Conservation (phyloP, 176 grass and related monocot species). For the Oryza longistaminata region DNA sequence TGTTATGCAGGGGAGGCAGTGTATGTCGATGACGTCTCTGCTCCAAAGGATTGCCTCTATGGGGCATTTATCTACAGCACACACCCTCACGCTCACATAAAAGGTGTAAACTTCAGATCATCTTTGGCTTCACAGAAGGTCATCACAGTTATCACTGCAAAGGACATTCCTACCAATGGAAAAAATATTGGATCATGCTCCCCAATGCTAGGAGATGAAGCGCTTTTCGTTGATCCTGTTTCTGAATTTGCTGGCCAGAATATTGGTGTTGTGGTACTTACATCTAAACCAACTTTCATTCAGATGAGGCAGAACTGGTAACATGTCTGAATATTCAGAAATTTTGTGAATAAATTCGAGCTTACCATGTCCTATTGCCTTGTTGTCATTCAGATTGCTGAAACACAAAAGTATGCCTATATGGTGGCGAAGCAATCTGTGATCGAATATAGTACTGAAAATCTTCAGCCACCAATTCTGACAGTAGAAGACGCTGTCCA, state of each 20-base stretch:
- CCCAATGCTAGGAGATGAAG: constrained; percentile 46
- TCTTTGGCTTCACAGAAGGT: constrained; percentile 67
- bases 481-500: constrained; percentile 73
- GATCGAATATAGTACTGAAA: constrained; percentile 64
- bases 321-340: neutral
- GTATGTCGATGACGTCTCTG: constrained; percentile 81
- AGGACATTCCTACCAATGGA: constrained; percentile 74
- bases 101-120: constrained; percentile 50
- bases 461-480: constrained; percentile 72
- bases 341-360: neutral
- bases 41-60: constrained; percentile 80
- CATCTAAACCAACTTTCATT: constrained; percentile 15
- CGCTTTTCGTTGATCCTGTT: constrained; percentile 62
- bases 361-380: constrained; percentile 12
- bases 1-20: constrained; percentile 68
- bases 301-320: neutral
- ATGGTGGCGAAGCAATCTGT: constrained; percentile 75
- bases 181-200: constrained; percentile 48
- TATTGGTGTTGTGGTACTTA: constrained; percentile 73
- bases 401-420: constrained; percentile 79
- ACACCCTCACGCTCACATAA: constrained; percentile 60
- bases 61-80: constrained; percentile 90
- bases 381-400: constrained; percentile 56
- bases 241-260: constrained; percentile 78
- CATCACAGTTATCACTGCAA: constrained; percentile 54